Base-by-base conservation (phyloP, 805 yeast genomes). In the Candida mattraensis region DNA sequence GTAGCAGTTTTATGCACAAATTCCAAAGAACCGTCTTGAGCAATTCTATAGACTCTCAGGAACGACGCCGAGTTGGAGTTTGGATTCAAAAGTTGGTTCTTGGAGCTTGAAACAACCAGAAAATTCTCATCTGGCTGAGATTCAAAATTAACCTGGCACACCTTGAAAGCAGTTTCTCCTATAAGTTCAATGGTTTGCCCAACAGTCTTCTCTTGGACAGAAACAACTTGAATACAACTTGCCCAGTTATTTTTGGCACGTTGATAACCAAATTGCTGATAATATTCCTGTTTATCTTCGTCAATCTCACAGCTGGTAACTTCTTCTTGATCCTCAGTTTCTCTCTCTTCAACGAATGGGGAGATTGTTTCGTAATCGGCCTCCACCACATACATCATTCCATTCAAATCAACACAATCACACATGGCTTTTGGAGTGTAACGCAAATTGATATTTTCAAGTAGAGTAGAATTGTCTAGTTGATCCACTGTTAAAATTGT, bases 1-100 rank as follows among this genome's bases (percentile, higher is more conserved):
- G 82, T 59, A 10, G 58, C 53, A 0, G 96, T 87, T 35, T 66
- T 66, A 56, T 89, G 93, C 4, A 80, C 47, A 19, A 76, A 64
- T 19, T 62, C 54, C 16, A 86, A 39, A 2, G 58, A 46, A n/a
- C 67, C 59, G 18, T 67, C 67, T 5, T 40, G 43, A 12, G 36
- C 40, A 5, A 73, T 53, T 17, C 48, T 53, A 50, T 63, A 76
- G 3, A 70, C 56, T 41, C 64, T 54, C 25, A 76, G 42, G 43
- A 39, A 66, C 27, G 56, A 51, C 8, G 47, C 56, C 1, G 24
- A 24, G 30, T 45, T 43, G 7, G 44, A 21, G 27, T 34, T 50
- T 0, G 74, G 72, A 10, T 53, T 33, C 28, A 60, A 53, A 4
- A 25, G 39, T 31, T 56, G 65, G 30, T 58, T 47, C 7, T 48